Evolutionary conservation across 805 yeast genomes (phyloP), one percentile per base, ranked within the genome.

Genomic region (Hanseniaspora valbyensis): DNA sequence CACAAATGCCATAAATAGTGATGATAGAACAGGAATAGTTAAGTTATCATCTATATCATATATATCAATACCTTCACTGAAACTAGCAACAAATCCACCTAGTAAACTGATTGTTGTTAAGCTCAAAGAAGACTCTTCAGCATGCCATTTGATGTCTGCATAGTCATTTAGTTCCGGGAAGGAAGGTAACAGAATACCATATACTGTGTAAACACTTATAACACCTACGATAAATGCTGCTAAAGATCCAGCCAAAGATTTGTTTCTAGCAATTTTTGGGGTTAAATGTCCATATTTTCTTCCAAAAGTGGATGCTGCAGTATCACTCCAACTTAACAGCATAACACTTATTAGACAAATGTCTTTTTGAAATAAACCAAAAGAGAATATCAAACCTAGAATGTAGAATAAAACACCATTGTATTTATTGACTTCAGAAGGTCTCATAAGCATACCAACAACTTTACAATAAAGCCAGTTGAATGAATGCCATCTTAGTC

Each of bases 251-350:
- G 96, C 95, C 42, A 92, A 69, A 2, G 95, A 83, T 65, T 92
- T 92, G 54, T 78, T 77, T 54, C 75, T 71, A 6, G 82, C 73
- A 19, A 90, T 65, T 60, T 81, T 79, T 37, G 95, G 94, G 7
- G 96, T 86, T 55, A 81, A 73, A 59, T 83, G 75, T 8, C 97
- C 97, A 63, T 69, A 90, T 50, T 75, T 76, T 56, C 98, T 74
- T 36, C 98, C 98, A 60, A 89, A 67, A 0, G 96, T 86, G 2
- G 96, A 86, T 2, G 98, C 98, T 2, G 96, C 90, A 9, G 97
- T 87, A 62, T 92, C 98, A 4, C 95, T 88, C 97, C 97, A 92
- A 61, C 96, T 84, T 55, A 92, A 74, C 45, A 90, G 69, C 56
- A 88, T 71, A 2, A 88, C 78, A 21, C 95, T 72, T 69, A 87